Base-by-base conservation (phyloP, 441 rosid species). In the Erysimum cheiri region DNA sequence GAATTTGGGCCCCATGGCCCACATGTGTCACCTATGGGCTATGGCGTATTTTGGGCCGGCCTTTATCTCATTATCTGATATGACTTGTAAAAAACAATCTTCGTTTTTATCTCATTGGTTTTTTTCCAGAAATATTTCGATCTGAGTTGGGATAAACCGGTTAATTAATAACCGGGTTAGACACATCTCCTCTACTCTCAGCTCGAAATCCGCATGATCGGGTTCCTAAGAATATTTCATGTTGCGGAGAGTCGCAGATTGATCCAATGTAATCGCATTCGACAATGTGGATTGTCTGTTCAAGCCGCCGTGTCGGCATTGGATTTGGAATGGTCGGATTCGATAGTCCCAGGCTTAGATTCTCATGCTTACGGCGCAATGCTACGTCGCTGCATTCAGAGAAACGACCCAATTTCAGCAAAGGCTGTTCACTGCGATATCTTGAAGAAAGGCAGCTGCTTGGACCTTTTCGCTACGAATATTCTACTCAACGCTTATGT, bases 391-490 rank as follows among this genome's bases (percentile, higher is more conserved):
- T 89, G 89, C 76, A 80, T 92, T 85, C 84, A 44, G 61, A 78
- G 60, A 64, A 87, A 74, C 70, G 91, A 88, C 41, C 65, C 50
- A 14, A 2, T 39, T 19, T 36, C 70, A n/a, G 85, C 83, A 13
- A 85, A 57, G 76, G 81, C 85, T 49, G 67, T 89, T 31, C 97
- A 92, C 39, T 85, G 90, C 60, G 76, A 82, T 4, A 66, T 86
- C 17, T 3, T 88, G 10, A 92, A 96, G 81, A 81, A 61, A 73
- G 98, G 99, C 3, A 80, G 76, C 77, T 86, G 85, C 83, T 74
- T 92, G 57, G 99, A 95, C 75, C 81, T 92, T 56, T 89, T 85
- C 50, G 88, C 90, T 3, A 15, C 74, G 22, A 91, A 91, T 72
- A 82, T 89, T 77, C 85, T 96, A 26, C 75, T 91, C 2, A 71